A percentile compares a stretch with the other conserved stretches of the same genome.
These are phyloP conservation scores for Rhodamnia rubescens DNA, from an alignment of 345 rosid genomes.

Conservation along the genomic window DNA sequence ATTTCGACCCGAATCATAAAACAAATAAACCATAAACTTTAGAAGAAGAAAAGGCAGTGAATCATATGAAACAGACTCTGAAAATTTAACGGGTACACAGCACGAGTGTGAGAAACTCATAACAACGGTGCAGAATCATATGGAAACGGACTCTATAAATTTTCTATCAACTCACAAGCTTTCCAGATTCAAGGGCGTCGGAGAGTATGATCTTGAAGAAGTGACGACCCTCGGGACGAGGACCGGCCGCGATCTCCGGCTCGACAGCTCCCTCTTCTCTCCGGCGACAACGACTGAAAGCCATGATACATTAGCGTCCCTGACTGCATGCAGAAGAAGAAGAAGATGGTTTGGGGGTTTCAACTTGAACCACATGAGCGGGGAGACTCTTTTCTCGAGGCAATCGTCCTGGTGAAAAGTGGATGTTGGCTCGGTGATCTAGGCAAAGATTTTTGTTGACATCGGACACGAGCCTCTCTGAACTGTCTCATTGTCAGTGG, in stretches of 20 bases:
- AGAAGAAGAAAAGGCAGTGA: too few species aligned
- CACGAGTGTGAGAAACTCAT: background rate
- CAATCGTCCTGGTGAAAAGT: too few species aligned
- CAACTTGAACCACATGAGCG: too few species aligned
- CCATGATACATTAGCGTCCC: background rate
- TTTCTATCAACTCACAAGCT: background rate
- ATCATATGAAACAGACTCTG: too few species aligned
- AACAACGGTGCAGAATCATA: fast-evolving
- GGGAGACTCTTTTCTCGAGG: too few species aligned
- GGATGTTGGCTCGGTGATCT: too few species aligned
- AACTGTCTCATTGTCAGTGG: too few species aligned
- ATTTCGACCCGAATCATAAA: too few species aligned
- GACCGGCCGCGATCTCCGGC: background rate
- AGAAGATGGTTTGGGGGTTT: background rate
- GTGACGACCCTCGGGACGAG: background rate
- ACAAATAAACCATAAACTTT: too few species aligned
- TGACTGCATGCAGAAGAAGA: background rate
- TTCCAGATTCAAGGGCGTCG: background rate
- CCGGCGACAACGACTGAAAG: background rate
- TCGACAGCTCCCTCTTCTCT: background rate
- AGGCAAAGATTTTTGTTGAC: too few species aligned
- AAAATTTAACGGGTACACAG: background rate
- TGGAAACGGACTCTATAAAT: background rate
- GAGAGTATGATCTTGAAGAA: background rate
- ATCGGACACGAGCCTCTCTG: too few species aligned